Conservation (phyloP, 768 basidiomycete genomes). For the Pleurotus djamor region DNA sequence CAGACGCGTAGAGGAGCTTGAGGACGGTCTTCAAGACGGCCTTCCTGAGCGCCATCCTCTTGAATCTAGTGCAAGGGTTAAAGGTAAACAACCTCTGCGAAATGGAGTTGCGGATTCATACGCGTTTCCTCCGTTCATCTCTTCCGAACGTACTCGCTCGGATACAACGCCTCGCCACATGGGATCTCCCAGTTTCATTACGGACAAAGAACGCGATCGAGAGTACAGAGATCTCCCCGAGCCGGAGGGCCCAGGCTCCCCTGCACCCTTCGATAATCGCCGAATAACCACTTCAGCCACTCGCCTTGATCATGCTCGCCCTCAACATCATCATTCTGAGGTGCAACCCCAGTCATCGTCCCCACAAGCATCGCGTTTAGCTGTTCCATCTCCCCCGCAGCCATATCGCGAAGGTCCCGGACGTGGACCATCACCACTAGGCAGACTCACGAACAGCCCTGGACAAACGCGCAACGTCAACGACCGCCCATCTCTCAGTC, state of each 20-base stretch:
- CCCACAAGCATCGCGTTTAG: slow-evolving; percentile 21
- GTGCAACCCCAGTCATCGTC: slow-evolving; percentile 18
- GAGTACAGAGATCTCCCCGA: slow-evolving; percentile 33
- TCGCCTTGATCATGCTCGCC: slow-evolving; percentile 43
- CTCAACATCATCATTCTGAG: slow-evolving; percentile 13
- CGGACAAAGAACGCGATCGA: slow-evolving; percentile 30
- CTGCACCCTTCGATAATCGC: slow-evolving; percentile 47
- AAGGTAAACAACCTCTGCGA: slow-evolving; percentile 28
- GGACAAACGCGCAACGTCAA: slow-evolving; percentile 9
- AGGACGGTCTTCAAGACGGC: slow-evolving; percentile 40
- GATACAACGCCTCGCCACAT: slow-evolving; percentile 30
- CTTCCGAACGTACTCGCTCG: slow-evolving; percentile 29
- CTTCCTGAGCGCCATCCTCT: slow-evolving; percentile 13
- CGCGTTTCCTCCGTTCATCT: slow-evolving; percentile 41
- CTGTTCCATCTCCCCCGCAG: slow-evolving; percentile 30
- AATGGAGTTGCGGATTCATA: slow-evolving; percentile 44
- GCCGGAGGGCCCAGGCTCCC: slow-evolving; percentile 37
- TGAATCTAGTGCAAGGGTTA: slow-evolving; percentile 17
- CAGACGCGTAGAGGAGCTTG: slow-evolving; percentile 68
- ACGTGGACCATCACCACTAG: slow-evolving; percentile 7
- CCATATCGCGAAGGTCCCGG: slow-evolving; percentile 26
- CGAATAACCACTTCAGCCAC: slow-evolving; percentile 47
- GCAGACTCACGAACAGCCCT: neutral
- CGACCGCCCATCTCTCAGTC: slow-evolving; percentile 22
- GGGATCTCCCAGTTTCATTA: slow-evolving; percentile 37